phyloP scores from a whole-genome alignment of 2,329 filamentous ascomycete genomes.

The Monosporascus sp. region DNA sequence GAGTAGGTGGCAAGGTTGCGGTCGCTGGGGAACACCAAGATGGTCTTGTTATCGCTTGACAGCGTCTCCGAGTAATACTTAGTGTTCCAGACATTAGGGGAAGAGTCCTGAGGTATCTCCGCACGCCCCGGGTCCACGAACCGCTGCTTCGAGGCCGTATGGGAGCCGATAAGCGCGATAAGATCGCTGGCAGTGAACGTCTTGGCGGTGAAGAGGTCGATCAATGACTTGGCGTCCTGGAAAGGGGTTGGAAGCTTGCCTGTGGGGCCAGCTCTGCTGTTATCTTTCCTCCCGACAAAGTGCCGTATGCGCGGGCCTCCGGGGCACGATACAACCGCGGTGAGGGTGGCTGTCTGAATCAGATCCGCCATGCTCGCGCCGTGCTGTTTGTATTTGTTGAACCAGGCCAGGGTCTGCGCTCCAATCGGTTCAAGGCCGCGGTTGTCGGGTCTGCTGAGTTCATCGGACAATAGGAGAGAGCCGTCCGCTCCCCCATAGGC shows the following conservation, averaged over 20 bases:
- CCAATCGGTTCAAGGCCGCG: constrained; percentile 40
- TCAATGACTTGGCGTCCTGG: constrained; percentile 34
- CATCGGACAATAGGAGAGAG: constrained; percentile 35
- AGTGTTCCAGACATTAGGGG: constrained; percentile 45
- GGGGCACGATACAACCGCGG: constrained; percentile 46
- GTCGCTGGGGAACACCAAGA: constrained; percentile 31
- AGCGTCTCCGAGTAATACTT: constrained; percentile 41
- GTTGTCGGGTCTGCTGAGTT: constrained; percentile 37
- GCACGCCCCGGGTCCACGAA: constrained; percentile 35
- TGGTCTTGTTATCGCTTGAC: constrained; percentile 17
- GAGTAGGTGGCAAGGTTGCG: constrained; percentile 18
- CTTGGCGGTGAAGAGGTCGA: constrained; percentile 44
- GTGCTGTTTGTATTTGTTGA: constrained; percentile 30
- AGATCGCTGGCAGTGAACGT: constrained; percentile 45
- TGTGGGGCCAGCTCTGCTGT: constrained; percentile 31
- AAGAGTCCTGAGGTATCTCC: constrained; percentile 40
- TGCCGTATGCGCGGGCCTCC: constrained; percentile 44
- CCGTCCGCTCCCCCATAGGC: constrained; percentile 40
- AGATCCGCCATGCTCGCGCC: constrained; percentile 48
- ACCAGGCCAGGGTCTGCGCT: constrained; percentile 31
- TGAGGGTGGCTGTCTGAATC: constrained; percentile 43
- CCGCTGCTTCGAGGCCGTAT: constrained; percentile 43
- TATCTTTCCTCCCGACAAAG: constrained; percentile 45
- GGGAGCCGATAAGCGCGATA: constrained; percentile 50
- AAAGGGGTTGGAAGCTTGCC: constrained; percentile 40